A percentile compares a stretch with the other conserved stretches of the same genome.
These are phyloP conservation scores for Trichoderma afroharzianum DNA, from an alignment of 2,329 filamentous ascomycete species.

Conservation along the genomic window DNA sequence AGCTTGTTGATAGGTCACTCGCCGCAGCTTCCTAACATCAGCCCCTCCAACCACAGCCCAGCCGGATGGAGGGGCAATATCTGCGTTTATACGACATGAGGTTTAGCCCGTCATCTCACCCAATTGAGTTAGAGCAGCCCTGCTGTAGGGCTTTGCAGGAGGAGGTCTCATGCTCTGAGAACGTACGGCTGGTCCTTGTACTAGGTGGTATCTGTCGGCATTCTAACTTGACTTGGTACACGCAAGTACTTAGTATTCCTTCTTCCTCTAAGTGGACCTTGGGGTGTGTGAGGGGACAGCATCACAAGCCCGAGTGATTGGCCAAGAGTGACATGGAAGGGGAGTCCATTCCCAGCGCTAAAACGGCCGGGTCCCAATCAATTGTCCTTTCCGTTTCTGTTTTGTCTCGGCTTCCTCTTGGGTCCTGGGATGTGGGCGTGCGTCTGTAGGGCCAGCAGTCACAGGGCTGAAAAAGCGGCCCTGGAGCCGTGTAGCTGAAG, in stretches of 20 bases:
- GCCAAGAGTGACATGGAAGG: background rate
- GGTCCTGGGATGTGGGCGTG: background rate
- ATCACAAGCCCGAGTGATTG: background rate
- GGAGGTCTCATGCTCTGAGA: background rate
- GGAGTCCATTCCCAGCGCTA: background rate
- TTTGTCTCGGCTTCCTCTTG: background rate
- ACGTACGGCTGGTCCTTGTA: background rate
- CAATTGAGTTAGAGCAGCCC: conserved; percentile 13
- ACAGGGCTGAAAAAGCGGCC: conserved; percentile 4
- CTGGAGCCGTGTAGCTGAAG: background rate
- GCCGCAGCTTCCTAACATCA: background rate
- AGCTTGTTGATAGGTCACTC: background rate
- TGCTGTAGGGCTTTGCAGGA: conserved; percentile 12
- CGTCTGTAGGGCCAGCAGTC: background rate
- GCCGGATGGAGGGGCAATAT: conserved; percentile 1
- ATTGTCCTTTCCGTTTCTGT: background rate
- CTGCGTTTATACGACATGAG: background rate
- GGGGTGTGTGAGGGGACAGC: conserved; percentile 3
- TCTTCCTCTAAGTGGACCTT: background rate
- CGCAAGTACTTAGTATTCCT: background rate
- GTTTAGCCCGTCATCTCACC: background rate
- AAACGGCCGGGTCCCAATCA: background rate
- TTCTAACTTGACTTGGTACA: background rate
- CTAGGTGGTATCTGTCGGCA: background rate
- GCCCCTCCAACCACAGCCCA: background rate